These are phyloP conservation scores for Casuarina glauca DNA, from an alignment of 306 rosid species.

Conservation along the genomic window DNA sequence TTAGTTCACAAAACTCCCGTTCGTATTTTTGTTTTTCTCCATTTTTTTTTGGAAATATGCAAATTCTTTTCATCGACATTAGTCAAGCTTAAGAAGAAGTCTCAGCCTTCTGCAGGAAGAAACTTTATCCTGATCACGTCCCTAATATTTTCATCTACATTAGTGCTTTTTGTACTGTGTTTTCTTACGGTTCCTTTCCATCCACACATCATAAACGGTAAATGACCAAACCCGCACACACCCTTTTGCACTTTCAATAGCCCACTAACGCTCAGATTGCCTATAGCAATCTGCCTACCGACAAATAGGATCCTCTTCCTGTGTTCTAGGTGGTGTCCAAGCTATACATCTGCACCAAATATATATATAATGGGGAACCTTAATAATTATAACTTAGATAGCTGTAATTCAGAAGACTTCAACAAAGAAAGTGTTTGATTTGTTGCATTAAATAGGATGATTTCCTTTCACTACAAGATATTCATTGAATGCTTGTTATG, in stretches of 20 bases:
- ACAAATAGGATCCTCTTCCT: too few species aligned
- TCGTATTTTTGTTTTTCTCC: slow-evolving; percentile 6
- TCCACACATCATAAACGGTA: neutral
- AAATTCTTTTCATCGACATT: neutral
- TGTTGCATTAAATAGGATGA: neutral
- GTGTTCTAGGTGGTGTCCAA: too few species aligned
- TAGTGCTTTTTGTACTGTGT: neutral
- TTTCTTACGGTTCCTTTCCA: neutral
- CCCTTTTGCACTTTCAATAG: neutral
- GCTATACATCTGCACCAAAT: too few species aligned
- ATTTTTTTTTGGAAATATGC: neutral
- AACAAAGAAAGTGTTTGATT: neutral
- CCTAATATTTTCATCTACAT: neutral
- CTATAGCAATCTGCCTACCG: too few species aligned
- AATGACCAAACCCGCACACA: neutral
- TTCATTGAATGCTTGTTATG: neutral
- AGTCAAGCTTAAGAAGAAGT: too few species aligned
- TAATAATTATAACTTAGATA: too few species aligned
- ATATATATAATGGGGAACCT: too few species aligned
- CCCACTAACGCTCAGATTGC: too few species aligned
- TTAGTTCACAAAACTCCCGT: slow-evolving; percentile 35
- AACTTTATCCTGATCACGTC: too few species aligned
- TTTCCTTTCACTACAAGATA: neutral
- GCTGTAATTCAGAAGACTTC: neutral
- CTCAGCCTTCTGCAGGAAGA: too few species aligned